These are phyloP conservation scores for Xylaria sp. DNA, from an alignment of 2,329 filamentous ascomycete genomes.

Conservation along the genomic window DNA sequence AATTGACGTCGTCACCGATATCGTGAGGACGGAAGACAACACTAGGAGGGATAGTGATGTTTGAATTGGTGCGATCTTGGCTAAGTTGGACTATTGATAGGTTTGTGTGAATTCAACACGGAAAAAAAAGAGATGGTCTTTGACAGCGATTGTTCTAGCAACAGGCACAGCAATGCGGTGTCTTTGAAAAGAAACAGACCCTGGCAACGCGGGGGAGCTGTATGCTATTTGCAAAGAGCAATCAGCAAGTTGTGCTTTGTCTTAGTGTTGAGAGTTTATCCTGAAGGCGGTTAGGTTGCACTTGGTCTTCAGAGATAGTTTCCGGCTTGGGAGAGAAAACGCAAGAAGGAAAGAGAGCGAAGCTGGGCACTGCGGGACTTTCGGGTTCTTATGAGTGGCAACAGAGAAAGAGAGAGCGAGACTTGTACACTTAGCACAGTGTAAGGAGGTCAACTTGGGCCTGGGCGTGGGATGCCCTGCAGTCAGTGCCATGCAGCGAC, in stretches of 20 bases:
- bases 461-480: conserved; percentile 39
- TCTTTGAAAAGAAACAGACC: conserved; percentile 38
- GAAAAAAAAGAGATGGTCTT: conserved; percentile 24
- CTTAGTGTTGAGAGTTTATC: conserved; percentile 35
- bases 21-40: conserved; percentile 34
- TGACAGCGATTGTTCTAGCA: conserved; percentile 20
- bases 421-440: conserved; percentile 37
- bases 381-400: conserved; percentile 37
- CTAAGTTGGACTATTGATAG: conserved; percentile 32
- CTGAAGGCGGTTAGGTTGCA: conserved; percentile 20
- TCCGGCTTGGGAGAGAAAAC: conserved; percentile 36
- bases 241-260: conserved; percentile 38
- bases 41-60: conserved; percentile 17
- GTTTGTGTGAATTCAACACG: conserved; percentile 19
- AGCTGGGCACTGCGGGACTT: conserved; percentile 38
- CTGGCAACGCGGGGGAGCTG: conserved; percentile 39
- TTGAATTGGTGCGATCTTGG: conserved; percentile 15
- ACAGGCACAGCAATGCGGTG: conserved; percentile 23
- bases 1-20: conserved; percentile 39
- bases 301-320: conserved; percentile 31
- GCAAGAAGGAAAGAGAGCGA: conserved; percentile 41
- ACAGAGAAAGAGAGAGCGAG: conserved; percentile 23
- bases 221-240: conserved; percentile 43
- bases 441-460: conserved; percentile 25
- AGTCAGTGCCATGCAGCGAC: conserved; percentile 35